Evolutionary conservation across 768 basidiomycete species (phyloP), one percentile per base, ranked within the genome.

Genomic region (Calocera cornea): DNA sequence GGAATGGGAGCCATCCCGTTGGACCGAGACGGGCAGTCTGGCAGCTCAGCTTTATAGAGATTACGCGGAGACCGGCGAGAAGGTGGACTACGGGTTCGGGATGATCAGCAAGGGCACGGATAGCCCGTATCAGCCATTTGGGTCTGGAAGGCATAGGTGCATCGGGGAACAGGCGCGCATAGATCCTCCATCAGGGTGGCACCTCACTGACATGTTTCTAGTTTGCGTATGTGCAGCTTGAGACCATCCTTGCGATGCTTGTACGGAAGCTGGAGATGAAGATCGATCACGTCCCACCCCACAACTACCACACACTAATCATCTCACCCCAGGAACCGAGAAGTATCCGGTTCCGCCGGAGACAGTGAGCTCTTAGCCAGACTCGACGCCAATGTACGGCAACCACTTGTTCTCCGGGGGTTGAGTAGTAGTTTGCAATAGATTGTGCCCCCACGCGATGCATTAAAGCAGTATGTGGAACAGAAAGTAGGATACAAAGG

Each of bases 31-130:
- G 22, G 84, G 88, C 67, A 93, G 92, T 73, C 82, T 89, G 44
- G 92, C 91, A 2, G 86, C 87, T 31, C 82, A 86, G 74, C 92
- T 92, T 16, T 93, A 97, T 73, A 77, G 79, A 40, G 72, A 74
- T 65, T 79, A 79, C 14, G 14, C 36, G 7, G 86, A 86, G 72
- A 76, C 77, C 34, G 89, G 91, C 67, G 92, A 95, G 77, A 94
- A 94, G 80, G 81, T 98, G 68, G 97, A 99, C 77, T 99, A 88
- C 73, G 97, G 97, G 1, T 99, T 92, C 76, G 97, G 97, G 65
- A 85, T 87, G 69, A 90, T 98, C 64, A 92, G 89, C 80, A 97
- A 97, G 79, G 95, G 95, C 63, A 97, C 95, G 7, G 91, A 94
- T 66, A 91, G 89, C 72, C 92, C 91, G 64, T 97, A 98, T 76